Base-by-base conservation (phyloP, 2,329 filamentous ascomycete genomes). In the Aspergillus persii region DNA sequence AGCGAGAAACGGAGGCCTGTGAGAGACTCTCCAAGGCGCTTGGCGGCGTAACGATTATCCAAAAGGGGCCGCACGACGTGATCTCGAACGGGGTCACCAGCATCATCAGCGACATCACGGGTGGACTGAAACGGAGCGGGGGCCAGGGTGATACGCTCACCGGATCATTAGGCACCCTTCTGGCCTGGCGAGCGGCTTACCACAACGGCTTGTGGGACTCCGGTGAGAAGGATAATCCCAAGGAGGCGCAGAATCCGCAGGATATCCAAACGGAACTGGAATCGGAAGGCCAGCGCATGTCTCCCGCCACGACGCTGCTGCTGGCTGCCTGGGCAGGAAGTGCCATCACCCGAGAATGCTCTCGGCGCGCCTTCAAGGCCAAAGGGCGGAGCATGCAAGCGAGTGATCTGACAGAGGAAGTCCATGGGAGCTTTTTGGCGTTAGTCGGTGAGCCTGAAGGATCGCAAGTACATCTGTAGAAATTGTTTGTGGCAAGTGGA, bases 121-220 rank as follows among this genome's bases (percentile, higher is more conserved):
- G 95, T 8, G 94, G 94, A 1, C 77, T 87, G 74, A 99, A 99
- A 84, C 83, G 95, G 64, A 94, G 91, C 59, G 95, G 94, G 51
- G 95, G 95, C 0, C 95, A 99, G 77, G 95, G 95, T 1, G 95
- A 99, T 77, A 98, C 95, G 3, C 80, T 99, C 65, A 98, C 95
- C 0, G 95, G 95, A 1, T 88, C 88, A 36, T 80, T 99, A 64
- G 95, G 90, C 1, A 98, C 95, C 3, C 86, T 99, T 66, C 77
- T 98, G 63, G 93, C 86, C 1, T 99, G 94, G 88, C 84, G 94
- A 61, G 88, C 88, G 73, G 92, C 92, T 26, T 99, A 99, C 75
- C 81, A 92, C 56, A 90, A 96, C 59, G 82, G 83, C 30, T 76
- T 97, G 3, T 98, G 94, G 94, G 87, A 86, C 30, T 70, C 69